These are phyloP conservation scores for Xylariaceae sp. DNA, from an alignment of 2,329 filamentous ascomycete genomes.

Conservation along the genomic window DNA sequence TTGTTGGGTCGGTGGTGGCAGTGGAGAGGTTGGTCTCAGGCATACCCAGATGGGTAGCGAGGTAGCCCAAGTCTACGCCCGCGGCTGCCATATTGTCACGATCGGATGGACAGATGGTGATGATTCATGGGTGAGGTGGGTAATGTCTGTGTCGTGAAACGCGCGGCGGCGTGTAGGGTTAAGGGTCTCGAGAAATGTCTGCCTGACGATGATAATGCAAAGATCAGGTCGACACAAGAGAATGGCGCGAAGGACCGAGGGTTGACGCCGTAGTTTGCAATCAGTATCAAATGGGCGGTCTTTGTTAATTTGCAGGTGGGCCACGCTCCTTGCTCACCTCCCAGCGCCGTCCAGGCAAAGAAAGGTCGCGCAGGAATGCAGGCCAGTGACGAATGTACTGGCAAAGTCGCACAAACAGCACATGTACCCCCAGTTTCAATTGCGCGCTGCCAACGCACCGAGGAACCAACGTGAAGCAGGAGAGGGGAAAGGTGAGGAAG, in stretches of 20 bases:
- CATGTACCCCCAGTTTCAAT: too few relatives aligned
- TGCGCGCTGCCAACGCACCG: neutral
- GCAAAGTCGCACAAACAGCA: neutral
- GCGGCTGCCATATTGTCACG: constrained; percentile 53
- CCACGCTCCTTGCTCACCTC: neutral
- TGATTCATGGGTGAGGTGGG: constrained; percentile 23
- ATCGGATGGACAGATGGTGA: constrained; percentile 11
- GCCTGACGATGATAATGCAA: too few relatives aligned
- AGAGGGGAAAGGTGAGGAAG: constrained; percentile 1
- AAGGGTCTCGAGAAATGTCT: too few relatives aligned
- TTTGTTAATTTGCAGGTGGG: constrained; percentile 3
- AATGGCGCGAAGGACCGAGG: neutral
- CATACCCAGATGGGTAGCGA: constrained; percentile 68
- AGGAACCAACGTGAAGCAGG: neutral
- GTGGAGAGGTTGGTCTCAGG: constrained; percentile 60
- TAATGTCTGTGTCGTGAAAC: too few relatives aligned
- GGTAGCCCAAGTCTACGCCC: constrained; percentile 65
- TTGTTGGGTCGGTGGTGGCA: constrained; percentile 65
- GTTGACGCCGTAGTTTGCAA: neutral
- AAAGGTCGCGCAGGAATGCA: too few relatives aligned
- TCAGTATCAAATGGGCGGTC: neutral
- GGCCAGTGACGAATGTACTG: constrained; percentile 1
- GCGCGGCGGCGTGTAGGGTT: too few relatives aligned
- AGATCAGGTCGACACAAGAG: too few relatives aligned
- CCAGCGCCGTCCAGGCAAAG: neutral